Conservation (phyloP, 805 yeast genomes). For the Wickerhamomyces strasburgensis region DNA sequence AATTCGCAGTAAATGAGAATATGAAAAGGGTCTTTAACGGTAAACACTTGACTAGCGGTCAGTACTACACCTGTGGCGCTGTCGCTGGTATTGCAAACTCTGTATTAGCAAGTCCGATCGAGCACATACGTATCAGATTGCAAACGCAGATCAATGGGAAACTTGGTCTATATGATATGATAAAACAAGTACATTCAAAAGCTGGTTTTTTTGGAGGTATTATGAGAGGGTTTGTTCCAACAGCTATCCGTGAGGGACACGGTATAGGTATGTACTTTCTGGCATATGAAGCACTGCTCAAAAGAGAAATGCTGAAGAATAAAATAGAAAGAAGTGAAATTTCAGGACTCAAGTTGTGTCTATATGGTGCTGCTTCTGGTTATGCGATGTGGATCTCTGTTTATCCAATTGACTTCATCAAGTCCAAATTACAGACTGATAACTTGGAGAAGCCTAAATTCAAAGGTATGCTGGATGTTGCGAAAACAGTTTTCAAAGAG, state of each 20-base stretch:
- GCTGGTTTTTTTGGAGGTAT: slow-evolving; percentile 55
- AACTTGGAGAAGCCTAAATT: slow-evolving; percentile 54
- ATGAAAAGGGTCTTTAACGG: slow-evolving; percentile 74
- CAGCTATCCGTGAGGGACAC: slow-evolving; percentile 75
- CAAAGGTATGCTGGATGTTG: slow-evolving; percentile 55
- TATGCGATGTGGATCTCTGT: slow-evolving; percentile 77
- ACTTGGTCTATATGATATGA: slow-evolving; percentile 70
- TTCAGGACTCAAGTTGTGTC: slow-evolving; percentile 82
- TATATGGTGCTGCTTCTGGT: slow-evolving; percentile 89
- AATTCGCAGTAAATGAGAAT: slow-evolving; percentile 89
- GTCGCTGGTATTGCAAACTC: slow-evolving; percentile 94
- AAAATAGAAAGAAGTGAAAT: slow-evolving; percentile 59
- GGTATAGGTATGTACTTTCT: slow-evolving; percentile 89
- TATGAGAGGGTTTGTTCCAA: slow-evolving; percentile 79
- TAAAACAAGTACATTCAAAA: slow-evolving; percentile 47
- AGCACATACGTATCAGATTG: slow-evolving; percentile 87
- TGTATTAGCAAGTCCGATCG: slow-evolving; percentile 87
- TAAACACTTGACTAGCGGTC: slow-evolving; percentile 45
- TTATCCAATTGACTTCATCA: slow-evolving; percentile 89
- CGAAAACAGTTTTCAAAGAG: slow-evolving; percentile 44
- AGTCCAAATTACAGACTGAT: slow-evolving; percentile 83
- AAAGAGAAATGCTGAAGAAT: slow-evolving; percentile 49
- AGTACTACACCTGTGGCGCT: slow-evolving; percentile 78
- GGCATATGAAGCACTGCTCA: slow-evolving; percentile 84
- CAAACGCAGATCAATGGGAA: slow-evolving; percentile 78